Evolutionary conservation across 2,329 filamentous ascomycete species (phyloP), one percentile per base, ranked within the genome.

Genomic region (Aspergillus piperis): DNA sequence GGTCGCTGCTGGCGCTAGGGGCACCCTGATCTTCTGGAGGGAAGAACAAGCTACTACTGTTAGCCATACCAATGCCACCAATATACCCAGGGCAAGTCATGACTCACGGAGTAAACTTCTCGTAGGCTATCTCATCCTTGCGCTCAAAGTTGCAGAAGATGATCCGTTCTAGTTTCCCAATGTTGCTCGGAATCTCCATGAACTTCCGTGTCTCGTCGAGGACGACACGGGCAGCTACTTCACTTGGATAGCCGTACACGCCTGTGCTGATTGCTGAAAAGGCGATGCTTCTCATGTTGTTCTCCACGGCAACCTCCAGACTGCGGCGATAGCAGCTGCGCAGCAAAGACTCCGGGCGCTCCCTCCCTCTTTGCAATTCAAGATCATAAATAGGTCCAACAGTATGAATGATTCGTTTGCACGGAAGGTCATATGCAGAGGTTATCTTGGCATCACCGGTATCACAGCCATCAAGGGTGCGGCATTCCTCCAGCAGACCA

Each of bases 251-350:
- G 0, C 91, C 91, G 72, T 96, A 98, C 1, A 96, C 75, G 0
- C 94, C 95, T 0, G 94, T 97, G 71, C 92, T 96, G 61, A 98
- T 83, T 19, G 87, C 89, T 42, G 88, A 87, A 68, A 99, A 97
- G 0, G 91, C 95, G 58, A 98, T 83, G 49, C 85, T 91, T 71
- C 82, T 85, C 69, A 90, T 84, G 1, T 81, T 82, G 57, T 88
- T 82, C 54, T 86, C 75, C 0, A 86, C 87, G 0, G 92, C 92
- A n/a, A 96, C 73, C 68, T 89, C 79, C 60, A 98, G 76, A 67
- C 88, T 89, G 44, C 80, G 85, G 7, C 80, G 80, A 73, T 99
- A 99, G 78, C 92, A 89, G 65, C 71, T 76, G 60, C 78, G 83
- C 73, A 89, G 72, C 39, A 86, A 69, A n/a, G 53, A 51, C 56